These are phyloP conservation scores for Dictyostelium firmibasis DNA, from an alignment of 78 protist species.

Conservation along the genomic window DNA sequence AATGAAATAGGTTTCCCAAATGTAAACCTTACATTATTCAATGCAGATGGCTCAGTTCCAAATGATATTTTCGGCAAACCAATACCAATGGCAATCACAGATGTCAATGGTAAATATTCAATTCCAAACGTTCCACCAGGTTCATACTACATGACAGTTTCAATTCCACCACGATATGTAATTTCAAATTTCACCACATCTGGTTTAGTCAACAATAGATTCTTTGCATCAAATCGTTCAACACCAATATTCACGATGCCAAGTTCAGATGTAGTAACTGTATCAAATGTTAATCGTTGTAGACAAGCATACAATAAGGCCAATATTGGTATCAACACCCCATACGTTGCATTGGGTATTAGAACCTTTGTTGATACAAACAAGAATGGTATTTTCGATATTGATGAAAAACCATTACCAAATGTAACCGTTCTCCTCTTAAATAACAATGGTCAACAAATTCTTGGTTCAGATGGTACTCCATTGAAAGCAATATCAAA, in stretches of 20 bases:
- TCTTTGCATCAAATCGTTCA: background rate
- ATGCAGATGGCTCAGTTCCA: background rate
- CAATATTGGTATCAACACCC: slow-evolving; percentile 29
- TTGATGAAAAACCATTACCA: background rate
- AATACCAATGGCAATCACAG: background rate
- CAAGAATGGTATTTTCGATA: slow-evolving; percentile 32
- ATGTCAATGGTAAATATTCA: slow-evolving; percentile 23
- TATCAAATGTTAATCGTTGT: background rate
- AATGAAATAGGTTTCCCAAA: slow-evolving; percentile 40
- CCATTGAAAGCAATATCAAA: slow-evolving; percentile 18
- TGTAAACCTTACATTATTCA: slow-evolving; percentile 7
- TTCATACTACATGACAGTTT: background rate
- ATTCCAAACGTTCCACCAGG: slow-evolving; percentile 34
- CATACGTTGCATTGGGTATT: slow-evolving; percentile 46
- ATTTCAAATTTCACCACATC: background rate
- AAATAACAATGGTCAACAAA: background rate
- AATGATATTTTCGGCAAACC: background rate
- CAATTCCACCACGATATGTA: slow-evolving; percentile 7
- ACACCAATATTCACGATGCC: slow-evolving; percentile 20
- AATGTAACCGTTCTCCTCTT: background rate
- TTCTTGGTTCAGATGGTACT: background rate
- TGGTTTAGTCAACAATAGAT: background rate
- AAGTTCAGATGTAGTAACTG: background rate
- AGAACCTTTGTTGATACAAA: slow-evolving; percentile 30
- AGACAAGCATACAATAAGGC: background rate